These are phyloP conservation scores for Alisma plantagoaquatica DNA, from an alignment of 106 monocot genomes.

Conservation along the genomic window DNA sequence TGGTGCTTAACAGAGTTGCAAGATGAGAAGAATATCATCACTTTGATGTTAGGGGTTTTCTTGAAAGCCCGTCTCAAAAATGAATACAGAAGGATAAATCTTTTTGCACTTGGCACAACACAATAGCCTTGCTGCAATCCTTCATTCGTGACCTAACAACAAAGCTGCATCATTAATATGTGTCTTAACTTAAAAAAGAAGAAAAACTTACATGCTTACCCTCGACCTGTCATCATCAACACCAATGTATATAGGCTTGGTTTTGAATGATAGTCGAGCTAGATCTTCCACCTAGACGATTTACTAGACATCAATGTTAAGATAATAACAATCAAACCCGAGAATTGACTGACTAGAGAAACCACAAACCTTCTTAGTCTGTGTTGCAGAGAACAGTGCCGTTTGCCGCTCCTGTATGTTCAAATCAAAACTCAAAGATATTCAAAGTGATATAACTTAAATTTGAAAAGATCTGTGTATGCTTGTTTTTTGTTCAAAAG, in stretches of 20 bases:
- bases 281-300: conserved; percentile 64
- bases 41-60: conserved; percentile 38
- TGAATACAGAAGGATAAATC: conserved; percentile 77
- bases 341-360: no score
- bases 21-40: conserved; percentile 98
- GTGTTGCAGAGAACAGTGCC: conserved; percentile 87
- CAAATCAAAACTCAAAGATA: neutral
- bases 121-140: conserved; percentile 87
- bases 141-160: conserved; percentile 80
- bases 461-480: no score
- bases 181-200: neutral
- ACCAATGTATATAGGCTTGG: conserved; percentile 62
- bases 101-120: conserved; percentile 61
- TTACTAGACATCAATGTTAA: neutral
- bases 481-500: no score
- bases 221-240: conserved; percentile 78
- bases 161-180: no score
- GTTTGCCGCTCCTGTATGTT: conserved; percentile 75
- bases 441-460: no score
- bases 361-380: conserved; percentile 58
- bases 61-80: conserved; percentile 57
- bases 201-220: conserved; percentile 33
- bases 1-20: conserved; percentile 88
- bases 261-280: conserved; percentile 66
- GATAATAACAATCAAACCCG: no score